Base-by-base conservation (phyloP, 2,329 filamentous ascomycete species). In the Neonectria ditissima region DNA sequence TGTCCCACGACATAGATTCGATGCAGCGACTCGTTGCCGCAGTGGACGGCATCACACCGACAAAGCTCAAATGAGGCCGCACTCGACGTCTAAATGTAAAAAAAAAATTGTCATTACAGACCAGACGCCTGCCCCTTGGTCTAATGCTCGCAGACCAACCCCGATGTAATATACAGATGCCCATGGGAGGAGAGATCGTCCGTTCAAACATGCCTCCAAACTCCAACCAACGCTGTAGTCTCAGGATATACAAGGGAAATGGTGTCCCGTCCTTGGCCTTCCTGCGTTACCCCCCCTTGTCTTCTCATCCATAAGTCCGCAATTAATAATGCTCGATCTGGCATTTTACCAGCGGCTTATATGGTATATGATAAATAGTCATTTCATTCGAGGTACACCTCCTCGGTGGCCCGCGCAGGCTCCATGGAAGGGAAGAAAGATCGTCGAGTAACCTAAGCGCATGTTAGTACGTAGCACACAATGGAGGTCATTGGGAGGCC, bases 121-220 rank as follows among this genome's bases (percentile, higher is more conserved):
- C 74, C 77, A 72, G 73, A 77, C 76, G 76, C 77, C 77, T 66
- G 67, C 70, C 69, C 63, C 76, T 65, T 61, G 76, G 80, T 83
- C 80, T 83, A 83, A 81, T 81, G 79, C 79, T 80, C 78, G 78
- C 78, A 78, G 76, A 74, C 76, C 76, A 65, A 73, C 73, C 77
- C 78, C 72, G 74, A 75, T 78, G 77, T 84, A 84, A 79, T 83
- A 79, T 86, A 85, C 82, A 86, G 74, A 79, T 71, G 75, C 77
- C 80, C 78, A 80, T 79, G 76, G 78, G 83, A 84, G 83, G 81
- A 84, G 84, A 83, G 82, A 85, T 83, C 78, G 79, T 83, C 80
- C 79, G 79, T 81, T 78, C 34, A 77, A 77, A 78, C 79, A 82
- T 73, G 73, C 70, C 69, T 67, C 73, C 71, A 72, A 73, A 74